Base-by-base conservation (phyloP, 352 stramenopile species). In the Pilasporangium apinafurcum region DNA sequence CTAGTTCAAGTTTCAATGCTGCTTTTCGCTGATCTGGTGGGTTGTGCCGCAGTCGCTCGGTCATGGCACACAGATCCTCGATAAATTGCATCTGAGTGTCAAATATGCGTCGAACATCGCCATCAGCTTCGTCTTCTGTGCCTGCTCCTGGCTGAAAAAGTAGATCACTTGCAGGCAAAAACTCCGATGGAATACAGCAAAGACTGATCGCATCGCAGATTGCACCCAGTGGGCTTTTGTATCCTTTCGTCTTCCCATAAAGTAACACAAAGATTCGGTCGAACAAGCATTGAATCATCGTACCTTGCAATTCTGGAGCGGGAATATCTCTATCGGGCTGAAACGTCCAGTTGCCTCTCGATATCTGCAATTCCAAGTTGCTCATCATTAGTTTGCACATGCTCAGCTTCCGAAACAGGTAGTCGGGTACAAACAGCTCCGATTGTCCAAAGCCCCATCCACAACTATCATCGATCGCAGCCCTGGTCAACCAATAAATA, bases 331-430 rank as follows among this genome's bases (percentile, higher is more conserved):
- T 60, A 29, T 92, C 79, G 0, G 61, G 42, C 18, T 72, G 37
- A 45, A 89, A 92, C 18, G 47, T 54, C 75, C 68, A 88, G 31
- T 86, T 60, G 14, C 59, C 46, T 37, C 65, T 54, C 0, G 64
- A 65, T 50, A 92, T 78, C 52, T 89, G 76, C 74, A 87, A 86
- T 54, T 92, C 71, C 37, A 92, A 55, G 38, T 92, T 92, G 36
- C 85, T 69, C 62, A 92, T 73, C 22, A 88, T 56, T 22, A 92
- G 45, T 55, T 92, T 89, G 59, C 76, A 89, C 54, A 79, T 73
- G 30, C 74, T 83, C 50, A 92, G 71, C 43, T 86, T 86, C n/a
- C 68, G 63, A 42, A 77, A 85, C 37, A 92, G 57, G 36, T 83
- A 92, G 12, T 86, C 73, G 1, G 79, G 79, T 7, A 92, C 65